phyloP scores from a whole-genome alignment of 768 basidiomycete species.

The Boletus sensibilis region DNA sequence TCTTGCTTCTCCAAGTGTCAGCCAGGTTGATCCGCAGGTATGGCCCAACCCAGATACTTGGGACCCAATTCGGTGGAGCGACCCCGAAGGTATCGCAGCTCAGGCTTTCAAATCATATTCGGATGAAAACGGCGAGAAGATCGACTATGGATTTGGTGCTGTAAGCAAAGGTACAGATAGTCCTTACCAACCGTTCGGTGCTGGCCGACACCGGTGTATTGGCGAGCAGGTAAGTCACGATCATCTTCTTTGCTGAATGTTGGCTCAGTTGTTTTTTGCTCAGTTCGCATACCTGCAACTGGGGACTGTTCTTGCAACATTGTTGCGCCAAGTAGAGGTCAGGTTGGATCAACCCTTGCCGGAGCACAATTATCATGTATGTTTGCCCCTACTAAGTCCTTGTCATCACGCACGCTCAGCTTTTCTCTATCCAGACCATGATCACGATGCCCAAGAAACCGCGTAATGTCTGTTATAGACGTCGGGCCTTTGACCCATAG shows the following conservation, averaged over 20 bases:
- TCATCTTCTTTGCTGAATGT: not conserved
- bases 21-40: conserved; percentile 79
- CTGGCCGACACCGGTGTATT: conserved; percentile 93
- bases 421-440: conserved; percentile 65
- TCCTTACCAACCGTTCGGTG: conserved; percentile 97
- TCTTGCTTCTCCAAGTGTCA: conserved; percentile 83
- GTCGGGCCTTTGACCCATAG: conserved; percentile 53
- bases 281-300: conserved; percentile 96
- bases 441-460: conserved; percentile 84
- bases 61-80: conserved; percentile 85
- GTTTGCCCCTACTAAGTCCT: conserved; percentile 32
- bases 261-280: conserved; percentile 1
- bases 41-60: conserved; percentile 76
- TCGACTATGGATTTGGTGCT: conserved; percentile 95
- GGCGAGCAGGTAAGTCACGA: conserved; percentile 68
- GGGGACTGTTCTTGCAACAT: conserved; percentile 73
- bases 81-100: conserved; percentile 78
- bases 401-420: conserved; percentile 7
- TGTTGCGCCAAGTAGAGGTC: conserved; percentile 77
- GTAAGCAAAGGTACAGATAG: conserved; percentile 96
- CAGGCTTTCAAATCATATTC: conserved; percentile 73
- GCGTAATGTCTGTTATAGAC: conserved; percentile 61
- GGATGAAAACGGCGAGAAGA: conserved; percentile 79
- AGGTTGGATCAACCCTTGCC: conserved; percentile 65
- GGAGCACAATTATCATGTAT: conserved; percentile 84